Evolutionary conservation across 2,329 filamentous ascomycete genomes (phyloP).

Genomic region (Emergomyces orientalis): DNA sequence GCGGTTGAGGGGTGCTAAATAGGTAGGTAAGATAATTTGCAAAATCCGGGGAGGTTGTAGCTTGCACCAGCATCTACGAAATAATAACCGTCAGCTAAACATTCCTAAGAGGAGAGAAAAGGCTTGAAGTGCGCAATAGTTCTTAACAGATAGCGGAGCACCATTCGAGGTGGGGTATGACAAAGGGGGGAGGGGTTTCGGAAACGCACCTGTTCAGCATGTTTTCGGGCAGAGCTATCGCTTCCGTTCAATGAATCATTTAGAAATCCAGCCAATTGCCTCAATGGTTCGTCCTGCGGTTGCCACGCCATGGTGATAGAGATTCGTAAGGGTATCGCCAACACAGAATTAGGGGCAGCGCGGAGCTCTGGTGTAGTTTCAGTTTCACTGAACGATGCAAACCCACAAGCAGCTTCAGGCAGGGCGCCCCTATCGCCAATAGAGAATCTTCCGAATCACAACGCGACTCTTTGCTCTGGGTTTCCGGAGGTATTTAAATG

Average conservation of each 20-base stretch:
- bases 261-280: conserved; percentile 79
- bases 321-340: background rate
- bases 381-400: background rate
- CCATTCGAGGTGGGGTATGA: background rate
- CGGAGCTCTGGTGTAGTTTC: background rate
- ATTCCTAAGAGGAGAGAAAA: background rate
- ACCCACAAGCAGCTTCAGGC: background rate
- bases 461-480: background rate
- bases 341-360: background rate
- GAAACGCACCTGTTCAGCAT: conserved; percentile 68
- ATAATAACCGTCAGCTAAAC: conserved; percentile 1
- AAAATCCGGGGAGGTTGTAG: conserved; percentile 80
- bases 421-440: background rate
- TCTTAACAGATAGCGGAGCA: background rate
- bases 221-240: conserved; percentile 70
- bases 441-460: background rate
- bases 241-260: conserved; percentile 85
- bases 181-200: conserved; percentile 18
- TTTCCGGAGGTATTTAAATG: background rate
- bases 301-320: conserved; percentile 72
- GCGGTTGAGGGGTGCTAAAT: conserved; percentile 59
- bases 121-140: background rate
- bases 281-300: conserved; percentile 75
- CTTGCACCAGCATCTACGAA: conserved; percentile 79
- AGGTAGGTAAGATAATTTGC: conserved; percentile 95